Conservation (phyloP, 2,329 filamentous ascomycete genomes). For the Ophiostoma tasmaniense region DNA sequence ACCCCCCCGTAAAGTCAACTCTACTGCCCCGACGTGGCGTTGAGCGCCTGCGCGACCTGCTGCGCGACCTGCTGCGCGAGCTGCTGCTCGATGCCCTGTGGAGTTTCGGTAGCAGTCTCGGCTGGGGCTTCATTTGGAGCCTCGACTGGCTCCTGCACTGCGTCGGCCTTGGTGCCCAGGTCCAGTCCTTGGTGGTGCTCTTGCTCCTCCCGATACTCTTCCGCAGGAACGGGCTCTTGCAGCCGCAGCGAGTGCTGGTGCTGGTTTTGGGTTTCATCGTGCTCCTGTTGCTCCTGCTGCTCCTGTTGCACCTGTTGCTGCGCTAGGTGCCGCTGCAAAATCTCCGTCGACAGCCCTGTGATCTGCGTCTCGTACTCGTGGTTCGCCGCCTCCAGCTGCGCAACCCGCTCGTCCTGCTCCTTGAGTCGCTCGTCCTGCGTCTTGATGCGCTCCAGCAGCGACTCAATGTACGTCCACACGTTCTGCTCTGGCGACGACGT, state of each 20-base stretch:
- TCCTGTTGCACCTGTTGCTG: neutral
- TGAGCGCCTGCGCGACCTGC: constrained; percentile 16
- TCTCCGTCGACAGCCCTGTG: constrained; percentile 26
- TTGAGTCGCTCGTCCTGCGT: constrained; percentile 37
- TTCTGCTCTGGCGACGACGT: constrained; percentile 57
- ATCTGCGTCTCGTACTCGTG: constrained; percentile 32
- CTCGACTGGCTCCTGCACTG: neutral
- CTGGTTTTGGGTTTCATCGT: neutral
- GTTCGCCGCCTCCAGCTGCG: constrained; percentile 34
- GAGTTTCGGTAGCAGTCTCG: no score
- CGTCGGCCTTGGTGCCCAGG: neutral
- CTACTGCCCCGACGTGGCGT: constrained; percentile 6
- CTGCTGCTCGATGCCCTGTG: constrained; percentile 14
- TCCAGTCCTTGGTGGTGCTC: neutral
- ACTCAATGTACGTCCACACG: constrained; percentile 64
- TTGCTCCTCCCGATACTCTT: neutral
- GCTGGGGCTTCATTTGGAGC: neutral
- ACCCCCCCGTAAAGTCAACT: neutral
- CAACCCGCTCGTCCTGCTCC: constrained; percentile 23
- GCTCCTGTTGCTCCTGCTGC: neutral
- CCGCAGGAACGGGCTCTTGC: neutral
- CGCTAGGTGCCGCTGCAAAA: constrained; percentile 4
- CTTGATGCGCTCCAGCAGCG: constrained; percentile 54
- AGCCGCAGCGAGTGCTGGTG: neutral
- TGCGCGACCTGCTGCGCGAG: constrained; percentile 14